These are phyloP conservation scores for Luffa aegyptiaca DNA, from an alignment of 306 rosid genomes.

Conservation along the genomic window DNA sequence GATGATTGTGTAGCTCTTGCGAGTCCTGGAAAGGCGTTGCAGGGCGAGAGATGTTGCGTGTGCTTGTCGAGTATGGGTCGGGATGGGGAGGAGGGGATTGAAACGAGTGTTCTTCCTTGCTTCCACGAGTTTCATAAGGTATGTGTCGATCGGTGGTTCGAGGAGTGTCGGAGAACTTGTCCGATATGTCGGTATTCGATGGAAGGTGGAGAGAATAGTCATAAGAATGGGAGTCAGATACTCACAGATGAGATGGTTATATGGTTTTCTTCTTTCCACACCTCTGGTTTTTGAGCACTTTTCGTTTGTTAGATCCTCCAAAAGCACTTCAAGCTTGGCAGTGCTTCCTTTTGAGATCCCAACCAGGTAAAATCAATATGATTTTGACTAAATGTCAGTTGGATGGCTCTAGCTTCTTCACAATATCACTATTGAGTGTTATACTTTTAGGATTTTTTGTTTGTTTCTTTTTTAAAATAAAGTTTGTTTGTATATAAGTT, in stretches of 20 bases:
- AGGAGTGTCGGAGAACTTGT: constrained; percentile 51
- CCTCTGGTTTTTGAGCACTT: constrained; percentile 46
- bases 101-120: constrained; percentile 63
- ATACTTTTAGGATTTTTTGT: background rate
- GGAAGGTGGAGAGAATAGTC: constrained; percentile 25
- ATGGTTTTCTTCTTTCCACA: constrained; percentile 91
- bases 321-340: background rate
- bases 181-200: constrained; percentile 79
- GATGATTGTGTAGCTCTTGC: constrained; percentile 1
- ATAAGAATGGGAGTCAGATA: constrained; percentile 19
- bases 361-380: background rate
- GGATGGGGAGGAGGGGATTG: constrained; percentile 16
- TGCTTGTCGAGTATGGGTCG: constrained; percentile 57
- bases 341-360: background rate
- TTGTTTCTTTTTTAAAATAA: background rate
- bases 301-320: background rate
- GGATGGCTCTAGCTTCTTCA: background rate
- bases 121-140: constrained; percentile 62
- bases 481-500: background rate
- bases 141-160: constrained; percentile 73
- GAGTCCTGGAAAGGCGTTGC: constrained; percentile 1
- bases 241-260: constrained; percentile 82
- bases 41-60: constrained; percentile 34
- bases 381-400: background rate
- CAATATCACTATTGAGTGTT: background rate